Evolutionary conservation across 345 rosid genomes (phyloP).

Genomic region (Euphorbia tirucalli): DNA sequence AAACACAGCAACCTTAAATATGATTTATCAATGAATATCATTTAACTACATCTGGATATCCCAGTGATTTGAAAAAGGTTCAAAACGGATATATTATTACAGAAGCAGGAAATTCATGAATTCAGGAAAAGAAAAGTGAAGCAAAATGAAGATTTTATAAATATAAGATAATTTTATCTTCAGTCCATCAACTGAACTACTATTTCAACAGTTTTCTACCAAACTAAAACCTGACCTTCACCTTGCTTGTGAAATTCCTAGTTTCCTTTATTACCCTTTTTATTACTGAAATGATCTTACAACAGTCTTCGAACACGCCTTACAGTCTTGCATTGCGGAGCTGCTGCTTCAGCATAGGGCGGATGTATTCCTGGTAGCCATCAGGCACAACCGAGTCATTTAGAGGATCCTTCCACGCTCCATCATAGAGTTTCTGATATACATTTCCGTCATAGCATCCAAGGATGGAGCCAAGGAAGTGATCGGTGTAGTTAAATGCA

Average conservation of each 20-base stretch:
- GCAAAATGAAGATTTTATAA: too few species aligned
- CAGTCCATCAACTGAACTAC: not conserved
- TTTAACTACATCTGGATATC: too few species aligned
- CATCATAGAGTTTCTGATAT: slow-evolving; percentile 79
- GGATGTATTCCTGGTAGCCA: slow-evolving; percentile 79
- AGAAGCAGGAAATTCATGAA: too few species aligned
- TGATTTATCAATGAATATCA: too few species aligned
- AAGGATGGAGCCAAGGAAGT: slow-evolving; percentile 72
- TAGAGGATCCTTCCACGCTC: slow-evolving; percentile 94
- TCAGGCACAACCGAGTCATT: slow-evolving; percentile 92
- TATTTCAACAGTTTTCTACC: not conserved
- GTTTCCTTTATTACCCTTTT: slow-evolving; percentile 2
- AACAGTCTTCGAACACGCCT: slow-evolving; percentile 3
- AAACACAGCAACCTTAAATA: too few species aligned
- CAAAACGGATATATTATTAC: too few species aligned
- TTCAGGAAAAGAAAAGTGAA: too few species aligned
- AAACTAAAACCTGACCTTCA: not conserved
- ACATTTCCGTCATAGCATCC: slow-evolving; percentile 92
- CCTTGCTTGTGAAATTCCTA: not conserved
- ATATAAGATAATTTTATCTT: not conserved
- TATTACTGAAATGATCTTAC: slow-evolving; percentile 3
- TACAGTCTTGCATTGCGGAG: slow-evolving; percentile 78
- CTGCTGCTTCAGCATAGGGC: slow-evolving; percentile 85
- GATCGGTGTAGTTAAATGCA: slow-evolving; percentile 89
- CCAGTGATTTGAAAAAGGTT: too few species aligned